Conservation (phyloP, 2,329 filamentous ascomycete species). For the Catunica adiposa region DNA sequence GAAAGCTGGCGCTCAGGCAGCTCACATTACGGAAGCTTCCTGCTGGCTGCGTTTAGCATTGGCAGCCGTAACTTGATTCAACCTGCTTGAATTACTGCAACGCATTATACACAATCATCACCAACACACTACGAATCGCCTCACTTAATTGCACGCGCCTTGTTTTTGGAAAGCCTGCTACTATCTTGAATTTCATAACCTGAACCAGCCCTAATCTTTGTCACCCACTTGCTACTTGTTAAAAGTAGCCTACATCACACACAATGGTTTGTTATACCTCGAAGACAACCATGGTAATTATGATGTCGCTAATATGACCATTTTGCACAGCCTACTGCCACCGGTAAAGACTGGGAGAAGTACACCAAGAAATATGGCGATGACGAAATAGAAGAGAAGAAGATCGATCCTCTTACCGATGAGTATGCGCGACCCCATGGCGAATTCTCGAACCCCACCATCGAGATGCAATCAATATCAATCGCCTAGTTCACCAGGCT, state of each 20-base stretch:
- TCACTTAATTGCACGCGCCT: background rate
- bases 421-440: slow-evolving; percentile 46
- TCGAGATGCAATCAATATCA: slow-evolving; percentile 3
- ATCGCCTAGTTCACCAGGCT: slow-evolving; percentile 8
- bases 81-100: background rate
- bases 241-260: background rate
- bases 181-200: too few relatives aligned
- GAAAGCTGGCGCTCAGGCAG: slow-evolving; percentile 7
- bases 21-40: slow-evolving; percentile 13
- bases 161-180: background rate
- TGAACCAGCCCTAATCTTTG: too few relatives aligned
- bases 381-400: slow-evolving; percentile 97
- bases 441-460: slow-evolving; percentile 14
- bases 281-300: background rate
- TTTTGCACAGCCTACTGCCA: slow-evolving; percentile 67
- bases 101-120: background rate
- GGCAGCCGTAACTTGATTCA: background rate
- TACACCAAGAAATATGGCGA: slow-evolving; percentile 95
- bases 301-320: background rate
- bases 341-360: slow-evolving; percentile 92
- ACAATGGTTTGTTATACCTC: slow-evolving; percentile 4
- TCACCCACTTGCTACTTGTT: background rate
- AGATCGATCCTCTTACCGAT: slow-evolving; percentile 92
- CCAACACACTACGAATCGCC: background rate
- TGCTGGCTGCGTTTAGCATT: slow-evolving; percentile 5